Evolutionary conservation across 768 basidiomycete species (phyloP).

Genomic region (Tulasnella sp.): DNA sequence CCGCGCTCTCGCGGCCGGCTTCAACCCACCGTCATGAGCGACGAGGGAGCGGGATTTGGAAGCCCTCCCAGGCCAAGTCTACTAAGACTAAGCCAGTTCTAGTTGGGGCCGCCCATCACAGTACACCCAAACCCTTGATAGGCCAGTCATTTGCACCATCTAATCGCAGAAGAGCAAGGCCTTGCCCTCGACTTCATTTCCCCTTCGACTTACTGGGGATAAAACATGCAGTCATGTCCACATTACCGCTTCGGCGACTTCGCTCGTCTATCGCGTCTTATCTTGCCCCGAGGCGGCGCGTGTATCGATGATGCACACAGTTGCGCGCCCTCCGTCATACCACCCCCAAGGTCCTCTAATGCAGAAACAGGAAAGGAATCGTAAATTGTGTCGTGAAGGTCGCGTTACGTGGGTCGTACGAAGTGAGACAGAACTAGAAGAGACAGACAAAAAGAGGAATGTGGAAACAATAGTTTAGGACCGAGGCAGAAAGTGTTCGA

Average conservation of each 20-base stretch:
- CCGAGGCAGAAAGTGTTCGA: neutral
- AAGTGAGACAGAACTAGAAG: neutral
- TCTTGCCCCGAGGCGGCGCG: neutral
- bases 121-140: neutral
- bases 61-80: neutral
- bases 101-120: neutral
- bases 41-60: neutral
- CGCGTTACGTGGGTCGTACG: neutral
- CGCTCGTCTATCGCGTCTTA: neutral
- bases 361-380: slow-evolving; percentile 1
- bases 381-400: neutral
- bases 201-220: neutral
- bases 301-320: neutral
- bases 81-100: neutral
- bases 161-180: neutral
- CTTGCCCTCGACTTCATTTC: neutral
- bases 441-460: neutral
- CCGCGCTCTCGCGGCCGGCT: neutral
- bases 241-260: neutral
- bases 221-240: neutral
- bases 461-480: neutral
- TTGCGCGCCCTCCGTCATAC: neutral
- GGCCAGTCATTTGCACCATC: neutral
- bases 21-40: neutral
- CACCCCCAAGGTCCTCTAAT: neutral